Evolutionary conservation across 2,329 filamentous ascomycete species (phyloP).

Genomic region (Dothideomycetes sp.): DNA sequence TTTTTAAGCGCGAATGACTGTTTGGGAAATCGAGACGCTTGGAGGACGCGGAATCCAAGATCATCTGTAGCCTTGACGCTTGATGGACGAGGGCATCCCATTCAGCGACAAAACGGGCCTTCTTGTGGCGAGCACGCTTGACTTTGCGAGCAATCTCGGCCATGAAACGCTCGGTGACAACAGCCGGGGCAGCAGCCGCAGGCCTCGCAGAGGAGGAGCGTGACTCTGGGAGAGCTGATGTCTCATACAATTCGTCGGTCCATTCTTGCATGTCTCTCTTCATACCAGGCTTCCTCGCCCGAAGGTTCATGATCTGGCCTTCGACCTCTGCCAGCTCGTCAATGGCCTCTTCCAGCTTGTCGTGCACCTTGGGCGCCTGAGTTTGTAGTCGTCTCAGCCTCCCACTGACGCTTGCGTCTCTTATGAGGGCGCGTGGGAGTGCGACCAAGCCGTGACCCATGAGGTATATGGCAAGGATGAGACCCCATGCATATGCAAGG

Average conservation of each 20-base stretch:
- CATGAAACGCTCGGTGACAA: constrained; percentile 87
- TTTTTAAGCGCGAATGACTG: constrained; percentile 35
- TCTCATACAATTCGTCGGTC: constrained; percentile 88
- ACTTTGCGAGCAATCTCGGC: constrained; percentile 79
- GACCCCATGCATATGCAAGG: constrained; percentile 84
- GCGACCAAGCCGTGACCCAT: constrained; percentile 96
- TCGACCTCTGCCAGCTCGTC: constrained; percentile 72
- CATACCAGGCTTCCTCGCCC: constrained; percentile 68
- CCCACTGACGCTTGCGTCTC: constrained; percentile 65
- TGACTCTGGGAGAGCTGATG: constrained; percentile 56
- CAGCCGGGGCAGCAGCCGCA: constrained; percentile 48
- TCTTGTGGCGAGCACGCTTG: constrained; percentile 70
- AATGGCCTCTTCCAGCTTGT: constrained; percentile 77
- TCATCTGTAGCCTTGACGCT: constrained; percentile 64
- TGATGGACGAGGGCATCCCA: constrained; percentile 72
- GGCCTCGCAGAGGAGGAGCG: constrained; percentile 16
- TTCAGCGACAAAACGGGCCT: constrained; percentile 70
- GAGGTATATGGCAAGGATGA: constrained; percentile 85
- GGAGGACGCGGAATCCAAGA: constrained; percentile 73
- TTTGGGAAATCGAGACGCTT: constrained; percentile 66
- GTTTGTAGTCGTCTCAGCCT: constrained; percentile 65
- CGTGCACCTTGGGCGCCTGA: constrained; percentile 70
- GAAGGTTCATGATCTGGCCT: constrained; percentile 66
- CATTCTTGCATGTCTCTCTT: constrained; percentile 73
- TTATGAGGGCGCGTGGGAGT: constrained; percentile 71